These are phyloP conservation scores for Magnaporthiopsis poae DNA, from an alignment of 2,329 filamentous ascomycete genomes.

Conservation along the genomic window DNA sequence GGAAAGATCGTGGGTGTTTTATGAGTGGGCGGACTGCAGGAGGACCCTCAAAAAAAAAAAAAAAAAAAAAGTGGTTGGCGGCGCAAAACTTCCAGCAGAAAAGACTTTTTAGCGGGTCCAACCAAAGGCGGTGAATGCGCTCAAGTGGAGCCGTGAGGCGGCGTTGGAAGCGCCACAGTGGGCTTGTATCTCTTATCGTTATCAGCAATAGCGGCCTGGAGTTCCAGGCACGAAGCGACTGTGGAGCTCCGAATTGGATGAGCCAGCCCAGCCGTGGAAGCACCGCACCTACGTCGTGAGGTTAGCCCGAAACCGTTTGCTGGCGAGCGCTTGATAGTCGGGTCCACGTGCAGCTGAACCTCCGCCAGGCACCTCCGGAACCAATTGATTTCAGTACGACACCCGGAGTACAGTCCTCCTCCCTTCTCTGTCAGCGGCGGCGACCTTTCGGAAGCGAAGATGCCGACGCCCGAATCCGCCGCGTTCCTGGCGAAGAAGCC, in stretches of 20 bases:
- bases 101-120: conserved; percentile 19
- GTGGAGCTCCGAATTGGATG: neutral
- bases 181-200: neutral
- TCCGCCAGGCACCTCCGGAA: neutral
- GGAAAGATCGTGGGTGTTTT: neutral
- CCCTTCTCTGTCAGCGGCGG: neutral
- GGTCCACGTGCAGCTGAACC: neutral
- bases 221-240: neutral
- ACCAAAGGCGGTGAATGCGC: conserved; percentile 19
- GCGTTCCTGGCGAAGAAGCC: conserved; percentile 78
- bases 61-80: conserved; percentile 13
- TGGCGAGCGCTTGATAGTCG: neutral
- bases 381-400: neutral
- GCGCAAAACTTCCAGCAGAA: conserved; percentile 14
- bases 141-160: neutral
- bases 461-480: conserved; percentile 76
- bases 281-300: neutral
- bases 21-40: neutral
- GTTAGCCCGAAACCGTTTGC: neutral
- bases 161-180: neutral
- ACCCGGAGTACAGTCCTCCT: neutral
- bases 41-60: conserved; percentile 1
- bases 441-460: conserved; percentile 26
- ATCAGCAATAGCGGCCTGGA: neutral
- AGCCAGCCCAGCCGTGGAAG: neutral